Base-by-base conservation (phyloP, 305 asterid genomes). In the Solanum hybrid region DNA sequence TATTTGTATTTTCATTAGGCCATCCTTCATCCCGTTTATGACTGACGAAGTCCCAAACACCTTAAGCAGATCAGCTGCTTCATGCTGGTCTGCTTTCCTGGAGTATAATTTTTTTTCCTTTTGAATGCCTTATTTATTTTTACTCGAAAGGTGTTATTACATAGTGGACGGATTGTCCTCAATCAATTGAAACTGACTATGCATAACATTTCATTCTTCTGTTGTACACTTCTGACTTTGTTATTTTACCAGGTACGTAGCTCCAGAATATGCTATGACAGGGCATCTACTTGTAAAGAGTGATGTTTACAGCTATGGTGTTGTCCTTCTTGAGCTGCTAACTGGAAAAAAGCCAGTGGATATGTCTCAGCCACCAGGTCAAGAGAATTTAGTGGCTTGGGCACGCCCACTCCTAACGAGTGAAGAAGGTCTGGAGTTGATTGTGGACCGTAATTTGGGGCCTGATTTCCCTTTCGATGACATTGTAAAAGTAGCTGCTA, bases 251-350 rank as follows among this genome's bases (percentile, higher is more conserved):
- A 96, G 99, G 94, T 97, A 97, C 34, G 98, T 98, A 87, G 99
- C 99, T 89, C 99, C 99, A 20, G 99, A 98, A 94, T 98, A 98
- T 79, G 99, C 99, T 89, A 97, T 98, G 99, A 98, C 99, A 0
- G 99, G 99, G 33, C 99, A 98, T 93, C 99, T 98, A 79, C 97
- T 98, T 4, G 98, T 98, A 39, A 97, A 98, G 91, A 97, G 99
- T 33, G 98, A 98, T 34, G 99, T 97, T 11, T 98, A 97, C 94
- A 97, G 99, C 95, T 97, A 97, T 27, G 99, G 99, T 1, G 99
- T 98, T n/a, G 99, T 98, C 92, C 98, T 97, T 38, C 98, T 98
- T 1, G 99, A 98, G 92, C 99, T 98, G 92, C 93, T 98, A 61
- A 96, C 99, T 0, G 98, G 99, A 75, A 95, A 94, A 88, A 97